A percentile compares a stretch with the other conserved stretches of the same genome.
These are phyloP conservation scores for Pseudogymnoascus sp. DNA, from an alignment of 2,329 filamentous ascomycete genomes.

Conservation along the genomic window DNA sequence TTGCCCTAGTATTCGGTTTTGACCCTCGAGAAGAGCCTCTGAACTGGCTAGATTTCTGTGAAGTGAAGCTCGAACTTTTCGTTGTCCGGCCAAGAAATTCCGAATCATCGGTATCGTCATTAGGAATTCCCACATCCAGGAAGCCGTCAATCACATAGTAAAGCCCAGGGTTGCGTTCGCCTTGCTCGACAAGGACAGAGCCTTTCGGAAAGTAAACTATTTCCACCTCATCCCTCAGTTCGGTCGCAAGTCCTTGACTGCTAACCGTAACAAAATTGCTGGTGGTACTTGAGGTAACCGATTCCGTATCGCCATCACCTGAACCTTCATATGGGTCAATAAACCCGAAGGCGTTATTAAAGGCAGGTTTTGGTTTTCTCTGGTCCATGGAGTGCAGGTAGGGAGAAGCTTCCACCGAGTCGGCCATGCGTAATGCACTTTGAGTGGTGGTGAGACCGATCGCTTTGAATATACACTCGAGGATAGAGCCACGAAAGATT, in stretches of 20 bases:
- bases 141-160: constrained; percentile 99
- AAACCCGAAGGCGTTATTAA: constrained; percentile 81
- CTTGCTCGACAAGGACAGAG: constrained; percentile 89
- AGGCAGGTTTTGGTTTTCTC: constrained; percentile 67
- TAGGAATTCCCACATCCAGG: constrained; percentile 80
- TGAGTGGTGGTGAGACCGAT: constrained; percentile 70
- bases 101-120: constrained; percentile 35
- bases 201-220: constrained; percentile 96
- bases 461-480: constrained; percentile 93
- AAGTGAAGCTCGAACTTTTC: constrained; percentile 9
- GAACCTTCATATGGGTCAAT: constrained; percentile 76
- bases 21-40: constrained; percentile 32
- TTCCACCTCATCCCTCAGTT: constrained; percentile 85
- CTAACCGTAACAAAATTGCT: constrained; percentile 51
- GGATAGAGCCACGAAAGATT: constrained; percentile 77
- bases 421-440: constrained; percentile 54
- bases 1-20: constrained; percentile 12
- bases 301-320: constrained; percentile 77
- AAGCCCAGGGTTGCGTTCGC: constrained; percentile 88
- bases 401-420: constrained; percentile 79
- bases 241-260: constrained; percentile 58
- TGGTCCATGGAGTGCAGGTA: constrained; percentile 77
- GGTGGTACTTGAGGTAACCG: constrained; percentile 62
- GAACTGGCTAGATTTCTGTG: constrained; percentile 30
- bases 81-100: constrained; percentile 22